Conservation (phyloP, 164 flowering plant species). For the Chimonanthus praecox region DNA sequence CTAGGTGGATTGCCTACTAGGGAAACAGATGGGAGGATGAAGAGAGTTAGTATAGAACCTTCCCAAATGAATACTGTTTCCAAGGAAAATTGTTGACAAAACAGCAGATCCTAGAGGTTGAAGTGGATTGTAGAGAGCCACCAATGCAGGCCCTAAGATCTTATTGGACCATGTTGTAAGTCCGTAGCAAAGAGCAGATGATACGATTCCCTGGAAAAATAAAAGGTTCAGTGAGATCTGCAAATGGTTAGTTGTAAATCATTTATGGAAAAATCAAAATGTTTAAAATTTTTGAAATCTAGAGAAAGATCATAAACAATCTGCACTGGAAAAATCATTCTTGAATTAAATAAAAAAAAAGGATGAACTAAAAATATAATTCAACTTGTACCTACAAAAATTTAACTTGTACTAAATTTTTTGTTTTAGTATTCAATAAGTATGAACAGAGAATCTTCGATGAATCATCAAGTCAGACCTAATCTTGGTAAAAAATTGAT, state of each 20-base stretch:
- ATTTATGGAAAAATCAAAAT: too few species aligned
- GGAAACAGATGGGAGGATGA: too few species aligned
- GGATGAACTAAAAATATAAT: not conserved
- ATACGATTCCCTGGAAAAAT: constrained; percentile 66
- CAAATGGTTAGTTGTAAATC: not conserved
- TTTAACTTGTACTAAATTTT: not conserved
- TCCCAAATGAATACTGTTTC: constrained; percentile 88
- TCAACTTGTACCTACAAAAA: not conserved
- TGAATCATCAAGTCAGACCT: not conserved
- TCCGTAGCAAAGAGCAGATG: constrained; percentile 92
- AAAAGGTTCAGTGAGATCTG: too few species aligned
- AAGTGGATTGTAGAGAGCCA: constrained; percentile 88
- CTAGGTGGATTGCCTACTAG: too few species aligned
- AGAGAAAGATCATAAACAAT: not conserved
- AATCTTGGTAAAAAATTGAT: not conserved
- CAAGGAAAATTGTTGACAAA: constrained; percentile 82
- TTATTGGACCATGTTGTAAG: constrained; percentile 91
- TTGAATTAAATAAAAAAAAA: not conserved
- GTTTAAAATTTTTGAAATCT: not conserved
- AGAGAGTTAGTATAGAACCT: constrained; percentile 39
- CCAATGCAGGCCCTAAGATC: constrained; percentile 85
- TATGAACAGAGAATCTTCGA: not conserved
- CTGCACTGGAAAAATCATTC: not conserved
- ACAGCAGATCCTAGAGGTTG: constrained; percentile 93
- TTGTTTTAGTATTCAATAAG: not conserved